These are phyloP conservation scores for Microstegium vimineum DNA, from an alignment of 176 grass and related monocot species.

Conservation along the genomic window DNA sequence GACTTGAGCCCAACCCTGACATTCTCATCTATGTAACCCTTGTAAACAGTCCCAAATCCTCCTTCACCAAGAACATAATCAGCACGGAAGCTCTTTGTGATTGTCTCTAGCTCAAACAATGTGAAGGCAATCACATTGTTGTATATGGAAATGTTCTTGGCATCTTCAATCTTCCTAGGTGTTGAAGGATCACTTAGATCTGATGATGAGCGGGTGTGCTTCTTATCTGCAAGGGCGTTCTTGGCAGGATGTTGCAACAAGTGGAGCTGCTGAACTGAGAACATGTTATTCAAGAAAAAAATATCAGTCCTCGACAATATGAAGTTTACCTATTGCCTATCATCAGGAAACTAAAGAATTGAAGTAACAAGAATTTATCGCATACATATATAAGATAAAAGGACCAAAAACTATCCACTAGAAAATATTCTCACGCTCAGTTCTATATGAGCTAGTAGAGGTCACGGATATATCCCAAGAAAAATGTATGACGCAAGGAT, in stretches of 20 bases:
- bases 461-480: not conserved
- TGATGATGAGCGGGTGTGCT: constrained; percentile 56
- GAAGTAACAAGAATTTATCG: not conserved
- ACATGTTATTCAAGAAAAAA: constrained; percentile 11
- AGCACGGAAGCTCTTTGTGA: constrained; percentile 92
- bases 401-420: not conserved
- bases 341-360: not conserved
- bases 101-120: constrained; percentile 94
- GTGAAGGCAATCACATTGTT: constrained; percentile 91
- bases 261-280: constrained; percentile 90
- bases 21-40: constrained; percentile 99
- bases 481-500: not conserved
- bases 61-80: constrained; percentile 98
- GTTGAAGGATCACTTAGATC: constrained; percentile 77
- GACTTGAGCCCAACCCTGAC: constrained; percentile 93
- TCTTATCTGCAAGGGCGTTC: constrained; percentile 55
- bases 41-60: constrained; percentile 96
- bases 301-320: not conserved
- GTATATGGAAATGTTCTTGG: constrained; percentile 93
- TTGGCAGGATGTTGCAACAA: constrained; percentile 77
- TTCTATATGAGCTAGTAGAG: not conserved
- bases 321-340: not conserved
- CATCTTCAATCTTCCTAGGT: constrained; percentile 71
- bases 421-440: not conserved
- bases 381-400: not conserved